Evolutionary conservation across 2,329 filamentous ascomycete genomes (phyloP).

Genomic region (Samsoniella hepiali): DNA sequence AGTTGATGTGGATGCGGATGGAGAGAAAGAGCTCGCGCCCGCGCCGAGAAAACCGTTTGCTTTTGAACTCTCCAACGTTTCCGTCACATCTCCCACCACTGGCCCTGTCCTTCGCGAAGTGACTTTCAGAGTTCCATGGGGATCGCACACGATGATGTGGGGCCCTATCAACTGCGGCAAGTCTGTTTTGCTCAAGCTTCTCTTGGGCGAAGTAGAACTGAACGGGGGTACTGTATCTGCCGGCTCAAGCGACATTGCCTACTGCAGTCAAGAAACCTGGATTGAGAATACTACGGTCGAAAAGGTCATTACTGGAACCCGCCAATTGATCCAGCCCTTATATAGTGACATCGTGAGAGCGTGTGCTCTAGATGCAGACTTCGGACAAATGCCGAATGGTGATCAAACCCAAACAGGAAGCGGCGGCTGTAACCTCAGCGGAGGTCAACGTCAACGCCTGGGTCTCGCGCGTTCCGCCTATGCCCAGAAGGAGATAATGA

Average conservation of each 20-base stretch:
- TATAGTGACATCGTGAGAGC: no score
- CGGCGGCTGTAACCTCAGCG: constrained; percentile 6
- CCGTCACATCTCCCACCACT: neutral
- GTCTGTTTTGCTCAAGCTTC: neutral
- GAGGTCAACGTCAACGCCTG: constrained; percentile 7
- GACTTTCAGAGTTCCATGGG: neutral
- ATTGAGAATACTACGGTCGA: neutral
- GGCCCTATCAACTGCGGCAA: constrained; percentile 12
- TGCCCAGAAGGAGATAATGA: neutral
- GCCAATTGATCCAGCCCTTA: no score
- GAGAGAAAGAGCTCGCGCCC: no score
- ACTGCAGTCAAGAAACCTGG: constrained; percentile 1
- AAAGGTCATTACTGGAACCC: no score
- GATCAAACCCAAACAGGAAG: neutral
- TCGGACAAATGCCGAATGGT: neutral
- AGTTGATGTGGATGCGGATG: no score
- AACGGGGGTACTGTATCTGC: neutral
- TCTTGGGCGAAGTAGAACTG: neutral
- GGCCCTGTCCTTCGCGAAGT: neutral
- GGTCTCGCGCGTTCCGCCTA: constrained; percentile 1
- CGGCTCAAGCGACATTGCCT: neutral
- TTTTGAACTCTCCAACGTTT: no score
- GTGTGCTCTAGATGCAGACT: no score
- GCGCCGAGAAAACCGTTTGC: no score
- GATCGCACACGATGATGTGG: neutral